phyloP scores from a whole-genome alignment of 1,284 basidiomycete genomes.

The Leucoagaricus sp. region DNA sequence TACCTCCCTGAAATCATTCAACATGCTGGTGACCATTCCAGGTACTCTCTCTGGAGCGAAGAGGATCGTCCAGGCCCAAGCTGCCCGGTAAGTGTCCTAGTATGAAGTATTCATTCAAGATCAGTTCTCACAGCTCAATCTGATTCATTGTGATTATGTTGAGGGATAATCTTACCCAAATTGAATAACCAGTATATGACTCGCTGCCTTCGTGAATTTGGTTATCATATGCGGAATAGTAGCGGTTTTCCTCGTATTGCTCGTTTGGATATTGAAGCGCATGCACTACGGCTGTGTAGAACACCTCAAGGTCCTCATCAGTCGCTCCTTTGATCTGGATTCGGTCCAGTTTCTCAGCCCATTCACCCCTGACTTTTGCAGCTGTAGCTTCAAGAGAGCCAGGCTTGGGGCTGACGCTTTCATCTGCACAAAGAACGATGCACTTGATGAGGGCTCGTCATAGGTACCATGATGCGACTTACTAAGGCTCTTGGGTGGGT shows the following conservation, averaged over 20 bases:
- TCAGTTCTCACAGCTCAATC: background rate
- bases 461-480: background rate
- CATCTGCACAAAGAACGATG: background rate
- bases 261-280: constrained; percentile 81
- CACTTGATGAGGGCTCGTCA: background rate
- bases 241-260: constrained; percentile 64
- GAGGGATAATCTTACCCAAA: constrained; percentile 55
- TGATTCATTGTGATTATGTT: too few species aligned
- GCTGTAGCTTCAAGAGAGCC: constrained; percentile 62
- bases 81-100: constrained; percentile 78
- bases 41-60: constrained; percentile 74
- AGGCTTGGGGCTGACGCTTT: background rate
- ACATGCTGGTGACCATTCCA: constrained; percentile 78
- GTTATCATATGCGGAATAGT: constrained; percentile 80
- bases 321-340: constrained; percentile 46
- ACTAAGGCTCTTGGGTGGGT: background rate
- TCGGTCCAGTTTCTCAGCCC: constrained; percentile 76
- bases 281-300: constrained; percentile 73
- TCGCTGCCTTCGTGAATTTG: constrained; percentile 45
- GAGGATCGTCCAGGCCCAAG: constrained; percentile 78
- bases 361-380: constrained; percentile 53
- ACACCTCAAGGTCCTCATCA: constrained; percentile 41
- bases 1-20: constrained; percentile 75
- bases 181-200: constrained; percentile 82
- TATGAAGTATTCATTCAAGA: too few species aligned